phyloP scores from a whole-genome alignment of 148 eudicot species.

The Selenicereus undatus region DNA sequence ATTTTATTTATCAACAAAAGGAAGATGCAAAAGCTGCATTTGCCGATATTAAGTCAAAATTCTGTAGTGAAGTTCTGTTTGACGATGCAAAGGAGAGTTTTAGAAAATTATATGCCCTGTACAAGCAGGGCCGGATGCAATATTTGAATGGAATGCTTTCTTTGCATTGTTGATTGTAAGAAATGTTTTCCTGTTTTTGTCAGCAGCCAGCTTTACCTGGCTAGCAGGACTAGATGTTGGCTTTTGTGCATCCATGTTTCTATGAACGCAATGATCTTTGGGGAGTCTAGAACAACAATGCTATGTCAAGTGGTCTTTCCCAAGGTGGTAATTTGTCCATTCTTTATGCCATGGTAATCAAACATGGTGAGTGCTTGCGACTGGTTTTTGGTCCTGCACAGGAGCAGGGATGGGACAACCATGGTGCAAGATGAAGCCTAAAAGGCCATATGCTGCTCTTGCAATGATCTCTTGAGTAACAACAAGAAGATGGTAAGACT shows the following conservation, averaged over 20 bases:
- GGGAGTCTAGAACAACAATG: background rate
- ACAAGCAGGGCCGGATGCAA: conserved; percentile 50
- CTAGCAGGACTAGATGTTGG: background rate
- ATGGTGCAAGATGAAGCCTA: background rate
- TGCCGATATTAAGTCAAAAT: conserved; percentile 42
- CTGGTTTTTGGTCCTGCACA: background rate
- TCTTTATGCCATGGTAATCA: background rate
- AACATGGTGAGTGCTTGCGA: background rate
- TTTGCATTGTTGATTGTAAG: conserved; percentile 36
- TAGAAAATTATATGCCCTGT: conserved; percentile 43
- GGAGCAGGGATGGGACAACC: background rate
- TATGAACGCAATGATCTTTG: background rate
- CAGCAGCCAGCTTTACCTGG: background rate
- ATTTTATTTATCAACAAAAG: conserved; percentile 30
- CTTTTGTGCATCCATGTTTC: background rate
- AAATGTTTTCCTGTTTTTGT: background rate
- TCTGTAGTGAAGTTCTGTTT: conserved; percentile 56
- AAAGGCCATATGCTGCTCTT: conserved; percentile 1
- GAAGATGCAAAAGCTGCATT: conserved; percentile 44
- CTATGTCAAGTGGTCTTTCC: background rate
- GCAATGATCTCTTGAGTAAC: background rate
- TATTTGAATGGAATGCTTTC: conserved; percentile 73
- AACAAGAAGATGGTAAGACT: conserved; percentile 1
- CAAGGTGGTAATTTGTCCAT: background rate
- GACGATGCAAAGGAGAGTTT: conserved; percentile 43